Evolutionary conservation across 31 red algal species (phyloP).

Genomic region (Bonnemaisonia californica): DNA sequence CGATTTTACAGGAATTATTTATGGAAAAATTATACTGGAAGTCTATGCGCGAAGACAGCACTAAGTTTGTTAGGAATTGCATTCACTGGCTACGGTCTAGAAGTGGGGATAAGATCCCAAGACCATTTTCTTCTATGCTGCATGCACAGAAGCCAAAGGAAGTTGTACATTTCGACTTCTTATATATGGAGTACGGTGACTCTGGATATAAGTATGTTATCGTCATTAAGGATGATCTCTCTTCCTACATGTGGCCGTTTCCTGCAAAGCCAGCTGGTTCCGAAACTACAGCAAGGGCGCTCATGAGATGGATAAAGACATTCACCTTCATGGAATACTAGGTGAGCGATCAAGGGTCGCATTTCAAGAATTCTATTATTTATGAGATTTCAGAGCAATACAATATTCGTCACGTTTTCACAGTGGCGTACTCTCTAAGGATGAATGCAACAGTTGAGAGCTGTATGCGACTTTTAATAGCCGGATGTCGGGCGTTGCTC

Average conservation of each 20-base stretch:
- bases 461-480: background rate
- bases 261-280: too few relatives aligned
- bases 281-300: too few relatives aligned
- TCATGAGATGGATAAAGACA: background rate
- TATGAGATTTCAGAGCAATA: background rate
- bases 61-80: too few relatives aligned
- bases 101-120: too few relatives aligned
- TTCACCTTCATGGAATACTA: constrained; percentile 19
- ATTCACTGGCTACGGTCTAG: too few relatives aligned
- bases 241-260: constrained; percentile 18
- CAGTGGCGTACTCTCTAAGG: background rate
- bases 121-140: too few relatives aligned
- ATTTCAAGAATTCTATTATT: constrained; percentile 19
- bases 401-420: background rate
- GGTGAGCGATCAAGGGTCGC: constrained; percentile 30
- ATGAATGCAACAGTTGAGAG: background rate
- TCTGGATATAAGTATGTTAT: constrained; percentile 4
- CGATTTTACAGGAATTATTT: too few relatives aligned
- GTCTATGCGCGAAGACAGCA: too few relatives aligned
- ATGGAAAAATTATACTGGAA: too few relatives aligned
- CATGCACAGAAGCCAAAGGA: constrained; percentile 37
- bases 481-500: background rate
- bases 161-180: constrained; percentile 41
- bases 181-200: constrained; percentile 21
- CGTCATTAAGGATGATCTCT: constrained; percentile 44